Conservation (phyloP, 768 basidiomycete species). For the Serendipita vermifera region DNA sequence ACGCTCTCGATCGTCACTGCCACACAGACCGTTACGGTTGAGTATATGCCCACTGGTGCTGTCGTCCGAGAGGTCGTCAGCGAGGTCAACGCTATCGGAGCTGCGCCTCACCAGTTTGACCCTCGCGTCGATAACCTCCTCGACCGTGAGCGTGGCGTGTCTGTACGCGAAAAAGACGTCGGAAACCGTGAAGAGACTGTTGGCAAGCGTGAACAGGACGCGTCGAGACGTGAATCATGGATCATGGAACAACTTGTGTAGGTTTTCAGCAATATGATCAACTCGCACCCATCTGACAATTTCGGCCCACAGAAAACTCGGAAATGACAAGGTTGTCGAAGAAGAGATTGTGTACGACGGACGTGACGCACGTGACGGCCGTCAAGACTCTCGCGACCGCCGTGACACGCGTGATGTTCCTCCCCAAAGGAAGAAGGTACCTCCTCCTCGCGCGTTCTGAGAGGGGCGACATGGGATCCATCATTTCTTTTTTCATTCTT, state of each 20-base stretch:
- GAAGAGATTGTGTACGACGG: neutral
- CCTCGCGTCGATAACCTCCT: conserved; percentile 70
- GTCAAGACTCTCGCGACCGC: no score
- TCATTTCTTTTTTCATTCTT: neutral
- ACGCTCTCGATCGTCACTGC: conserved; percentile 21
- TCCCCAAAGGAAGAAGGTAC: conserved; percentile 3
- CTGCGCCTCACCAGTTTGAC: conserved; percentile 69
- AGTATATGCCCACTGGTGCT: conserved; percentile 28
- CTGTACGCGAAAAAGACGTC: conserved; percentile 76
- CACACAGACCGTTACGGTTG: conserved; percentile 33
- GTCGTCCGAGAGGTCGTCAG: conserved; percentile 49
- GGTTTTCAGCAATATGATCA: no score
- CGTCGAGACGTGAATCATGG: conserved; percentile 75
- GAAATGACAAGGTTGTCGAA: conserved; percentile 5
- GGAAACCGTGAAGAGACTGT: conserved; percentile 74
- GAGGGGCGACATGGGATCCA: neutral
- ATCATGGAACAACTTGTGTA: conserved; percentile 90
- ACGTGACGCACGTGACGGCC: no score
- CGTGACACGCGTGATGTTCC: no score
- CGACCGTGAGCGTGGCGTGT: conserved; percentile 73
- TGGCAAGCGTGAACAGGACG: conserved; percentile 77
- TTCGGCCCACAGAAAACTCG: neutral
- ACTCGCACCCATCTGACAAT: neutral
- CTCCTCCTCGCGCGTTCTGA: neutral
- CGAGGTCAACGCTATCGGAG: conserved; percentile 50